Base-by-base conservation (phyloP, 306 rosid genomes). In the Lupinus albus region DNA sequence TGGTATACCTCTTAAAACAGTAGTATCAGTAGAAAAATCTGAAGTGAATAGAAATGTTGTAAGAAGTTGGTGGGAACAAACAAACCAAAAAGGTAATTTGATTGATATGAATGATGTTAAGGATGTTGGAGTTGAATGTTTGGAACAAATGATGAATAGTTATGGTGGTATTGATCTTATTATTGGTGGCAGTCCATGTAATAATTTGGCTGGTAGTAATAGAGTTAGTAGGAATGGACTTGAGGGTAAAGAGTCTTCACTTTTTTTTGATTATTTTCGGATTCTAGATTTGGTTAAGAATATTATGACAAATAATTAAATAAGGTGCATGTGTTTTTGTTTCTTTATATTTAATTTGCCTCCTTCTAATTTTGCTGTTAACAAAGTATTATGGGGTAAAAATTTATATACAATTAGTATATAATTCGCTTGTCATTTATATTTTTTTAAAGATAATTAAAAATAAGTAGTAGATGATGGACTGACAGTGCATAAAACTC, bases 1-100 rank as follows among this genome's bases (percentile, higher is more conserved):
- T 1, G 92, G 96, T 6, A 15, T 93, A 73, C 90, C 81, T 39
- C 86, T 90, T 0, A 90, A 74, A 80, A 93, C 79, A 15, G 99
- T 93, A 0, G 97, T 93, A 30, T 85, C 97, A 0, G 96, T 93
- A 6, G 99, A 93, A 61, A 88, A 72, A 16, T 88, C 96, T 1
- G 89, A 80, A 17, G 97, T 84, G 59, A 94, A 88, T 51, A 80
- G 97, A 42, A 86, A 83, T 30, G 86, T 88, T 1, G 88, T 94
- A 0, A 80, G 95, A 72, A 76, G 96, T 46, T 94, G 99, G 99
- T 94, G 99, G 99, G 99, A 94, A 68, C 99, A 94, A 68, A 94
- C 99, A 0, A 94, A 81, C 71, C 99, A 94, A 77, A 88, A 61
- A 46, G 99, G 99, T 9, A 79, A 76, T 54, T 63, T 94, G 59